Evolutionary conservation across 2,329 filamentous ascomycete genomes (phyloP).

Genomic region (Falciphora oryzae): DNA sequence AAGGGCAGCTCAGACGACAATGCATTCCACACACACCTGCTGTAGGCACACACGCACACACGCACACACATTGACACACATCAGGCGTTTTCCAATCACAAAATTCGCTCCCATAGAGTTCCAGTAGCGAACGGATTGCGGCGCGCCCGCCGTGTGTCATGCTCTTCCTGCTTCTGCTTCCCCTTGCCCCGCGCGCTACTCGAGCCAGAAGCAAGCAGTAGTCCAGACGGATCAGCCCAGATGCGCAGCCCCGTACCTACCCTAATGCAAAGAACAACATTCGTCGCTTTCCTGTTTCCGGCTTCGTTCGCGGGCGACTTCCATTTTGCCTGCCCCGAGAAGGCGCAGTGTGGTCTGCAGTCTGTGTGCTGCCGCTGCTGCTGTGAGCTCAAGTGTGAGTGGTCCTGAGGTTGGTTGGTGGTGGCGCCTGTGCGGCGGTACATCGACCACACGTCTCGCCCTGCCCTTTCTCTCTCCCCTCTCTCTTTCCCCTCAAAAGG

Average conservation of each 20-base stretch:
- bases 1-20: background rate
- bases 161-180: background rate
- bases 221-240: background rate
- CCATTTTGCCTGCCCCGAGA: background rate
- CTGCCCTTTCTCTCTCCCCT: background rate
- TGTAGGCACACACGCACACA: background rate
- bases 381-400: background rate
- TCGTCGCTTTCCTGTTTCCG: background rate
- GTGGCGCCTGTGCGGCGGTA: background rate
- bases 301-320: background rate
- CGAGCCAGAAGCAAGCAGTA: no score
- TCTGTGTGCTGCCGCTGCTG: background rate
- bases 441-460: background rate
- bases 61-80: no score
- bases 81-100: background rate
- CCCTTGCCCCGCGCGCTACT: no score
- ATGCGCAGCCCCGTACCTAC: no score
- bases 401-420: background rate
- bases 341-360: no score
- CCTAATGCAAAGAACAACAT: background rate
- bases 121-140: no score
- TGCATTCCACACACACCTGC: slow-evolving; percentile 2
- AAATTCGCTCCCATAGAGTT: no score
- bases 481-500: background rate
- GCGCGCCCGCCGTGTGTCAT: background rate